A percentile compares a stretch with the other conserved stretches of the same genome.
phyloP scores from a whole-genome alignment of 768 basidiomycete genomes.

The Aureoboletus auriporus region DNA sequence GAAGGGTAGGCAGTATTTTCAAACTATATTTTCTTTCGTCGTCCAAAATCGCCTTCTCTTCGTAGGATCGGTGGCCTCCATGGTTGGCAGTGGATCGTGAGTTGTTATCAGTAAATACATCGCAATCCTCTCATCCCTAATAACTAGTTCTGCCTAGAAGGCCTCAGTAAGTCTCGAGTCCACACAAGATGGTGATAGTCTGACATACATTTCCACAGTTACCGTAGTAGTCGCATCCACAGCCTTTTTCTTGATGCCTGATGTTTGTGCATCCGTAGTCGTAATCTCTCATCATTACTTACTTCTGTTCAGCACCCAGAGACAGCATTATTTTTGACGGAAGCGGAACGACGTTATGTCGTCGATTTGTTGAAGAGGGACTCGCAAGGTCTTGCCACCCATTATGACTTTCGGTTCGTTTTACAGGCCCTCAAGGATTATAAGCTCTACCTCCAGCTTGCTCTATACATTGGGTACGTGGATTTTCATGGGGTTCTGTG shows the following conservation, averaged over 20 bases:
- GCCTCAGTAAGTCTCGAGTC: too few species aligned
- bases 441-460: conserved; percentile 31
- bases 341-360: conserved; percentile 38
- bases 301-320: conserved; percentile 39
- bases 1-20: not conserved
- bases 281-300: not conserved
- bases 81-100: conserved; percentile 36
- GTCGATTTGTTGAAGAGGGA: conserved; percentile 40
- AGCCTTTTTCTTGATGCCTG: too few species aligned
- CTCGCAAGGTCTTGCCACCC: conserved; percentile 39
- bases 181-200: too few species aligned
- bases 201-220: too few species aligned
- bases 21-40: not conserved
- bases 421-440: conserved; percentile 47
- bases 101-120: too few species aligned
- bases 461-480: conserved; percentile 38
- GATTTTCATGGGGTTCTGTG: not conserved
- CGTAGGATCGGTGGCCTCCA: too few species aligned
- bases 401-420: conserved; percentile 42
- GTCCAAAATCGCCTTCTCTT: not conserved
- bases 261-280: not conserved
- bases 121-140: too few species aligned
- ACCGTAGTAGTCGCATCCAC: too few species aligned
- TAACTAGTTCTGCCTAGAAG: too few species aligned
- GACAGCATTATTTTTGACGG: conserved; percentile 49